Base-by-base conservation (phyloP, 352 stramenopile species). In the Globisporangium carolinianum region DNA sequence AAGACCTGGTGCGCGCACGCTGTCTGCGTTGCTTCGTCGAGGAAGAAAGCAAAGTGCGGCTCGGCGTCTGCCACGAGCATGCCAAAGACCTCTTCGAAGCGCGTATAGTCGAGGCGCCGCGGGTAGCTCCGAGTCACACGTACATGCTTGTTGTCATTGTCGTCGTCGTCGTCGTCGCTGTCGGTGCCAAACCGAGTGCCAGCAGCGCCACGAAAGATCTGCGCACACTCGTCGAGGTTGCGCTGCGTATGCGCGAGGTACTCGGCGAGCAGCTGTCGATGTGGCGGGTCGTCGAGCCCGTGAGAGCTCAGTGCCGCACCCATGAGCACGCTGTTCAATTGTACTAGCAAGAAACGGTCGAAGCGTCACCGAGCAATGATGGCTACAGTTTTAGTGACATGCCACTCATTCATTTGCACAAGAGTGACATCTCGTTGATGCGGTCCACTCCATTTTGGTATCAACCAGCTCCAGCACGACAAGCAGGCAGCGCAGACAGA, bases 61-160 rank as follows among this genome's bases (percentile, higher is more conserved):
- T 84, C 70, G 0, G 71, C 64, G 50, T 92, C 79, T 0, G 72
- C 59, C 47, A 92, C 65, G 3, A 92, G 71, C 73, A 90, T 77
- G 11, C 79, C 82, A 48, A 90, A 90, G 2, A 92, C 63, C 43
- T 92, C 82, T 47, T 90, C 78, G 61, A 92, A 92, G 38, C 86
- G 71, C 11, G 52, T 11, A 6, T 70, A 62, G 17, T 68, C 62
- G 38, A 92, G 59, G 51, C 75, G 69, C 8, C 77, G 75, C 6
- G 76, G 66, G 60, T 87, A 87, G 11, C 49, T 24, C 9, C 51
- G 39, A 15, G 52, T 57, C 17, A 3, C 24, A 32, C 24, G 7
- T 43, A 43, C 39, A 43, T 43, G 39, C n/a, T 42, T 39, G 17
- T 32, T 17, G 14, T 56, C 58, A 6, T 63, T 52, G 11, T 69